Evolutionary conservation across 2,329 filamentous ascomycete genomes (phyloP), one percentile per base, ranked within the genome.

Genomic region (Scopulariopsis brevicaulis): DNA sequence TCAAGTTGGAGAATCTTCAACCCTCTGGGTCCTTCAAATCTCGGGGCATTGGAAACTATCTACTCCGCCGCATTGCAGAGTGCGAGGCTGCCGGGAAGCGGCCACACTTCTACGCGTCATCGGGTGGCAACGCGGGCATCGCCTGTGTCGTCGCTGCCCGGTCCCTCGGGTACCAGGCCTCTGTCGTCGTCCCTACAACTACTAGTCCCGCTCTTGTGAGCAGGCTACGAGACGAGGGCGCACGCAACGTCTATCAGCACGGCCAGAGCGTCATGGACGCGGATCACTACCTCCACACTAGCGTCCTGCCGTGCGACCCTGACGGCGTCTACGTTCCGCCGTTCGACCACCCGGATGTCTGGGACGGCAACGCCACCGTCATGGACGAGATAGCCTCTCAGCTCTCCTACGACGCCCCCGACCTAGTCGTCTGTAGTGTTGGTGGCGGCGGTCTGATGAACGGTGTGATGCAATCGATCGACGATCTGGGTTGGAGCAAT

Each of bases 11-110:
- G 65, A 89, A 88, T 68, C 81, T 91, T 58, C 90, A 96, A 67
- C 90, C 90, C 4, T 87, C 86, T 24, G 88, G 88, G 62, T 92
- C 88, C 46, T 96, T 95, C 82, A 94, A 95, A 71, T 92, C 88
- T 53, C 80, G 83, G 63, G 89, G 87, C 34, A 82, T 93, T 61
- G 88, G 89, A 55, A 82, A 88, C 69, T 79, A 88, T 67, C 85
- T 90, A 22, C 67, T 75, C 81, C 54, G 74, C 73, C 63, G 68
- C 68, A 69, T 55, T 22, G 25, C 14, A 15, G 54, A 55, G 22
- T 55, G 37, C 12, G 37, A 43, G 37, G 67, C 72, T 74, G 59
- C 54, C 6, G 54, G 54, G 7, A 55, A 55, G 43, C 37, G 35
- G 18, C 54, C 63, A 4, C 87, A 89, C 74, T 93, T 94, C 78